Conservation (phyloP, 805 yeast species). For the Groenewaldozyma tartarivorans region DNA sequence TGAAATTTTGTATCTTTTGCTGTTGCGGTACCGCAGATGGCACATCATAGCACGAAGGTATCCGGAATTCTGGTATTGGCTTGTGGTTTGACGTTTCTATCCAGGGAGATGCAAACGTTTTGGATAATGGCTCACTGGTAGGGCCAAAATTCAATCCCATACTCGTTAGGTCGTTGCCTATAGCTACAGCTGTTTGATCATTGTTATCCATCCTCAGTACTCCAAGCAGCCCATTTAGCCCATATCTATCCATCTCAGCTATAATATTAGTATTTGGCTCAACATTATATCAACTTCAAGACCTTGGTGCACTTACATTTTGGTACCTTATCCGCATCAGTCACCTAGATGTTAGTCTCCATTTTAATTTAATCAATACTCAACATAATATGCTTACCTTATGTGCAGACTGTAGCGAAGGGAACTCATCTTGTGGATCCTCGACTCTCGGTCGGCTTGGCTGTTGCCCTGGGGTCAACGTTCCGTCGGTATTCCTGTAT, state of each 20-base stretch:
- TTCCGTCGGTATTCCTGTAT: background rate
- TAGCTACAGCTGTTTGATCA: slow-evolving; percentile 56
- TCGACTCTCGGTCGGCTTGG: background rate
- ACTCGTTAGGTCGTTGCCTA: slow-evolving; percentile 65
- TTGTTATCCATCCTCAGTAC: slow-evolving; percentile 52
- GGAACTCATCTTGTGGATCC: background rate
- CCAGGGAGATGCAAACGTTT: slow-evolving; percentile 88
- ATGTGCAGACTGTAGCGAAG: background rate
- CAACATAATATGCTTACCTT: too few relatives aligned
- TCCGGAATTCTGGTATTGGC: slow-evolving; percentile 72
- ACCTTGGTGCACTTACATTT: background rate
- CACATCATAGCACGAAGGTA: slow-evolving; percentile 50
- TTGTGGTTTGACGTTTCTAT: slow-evolving; percentile 81
- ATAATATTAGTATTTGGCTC: background rate
- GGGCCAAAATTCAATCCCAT: slow-evolving; percentile 52
- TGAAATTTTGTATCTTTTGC: slow-evolving; percentile 41
- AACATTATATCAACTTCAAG: background rate
- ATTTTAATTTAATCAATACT: too few relatives aligned
- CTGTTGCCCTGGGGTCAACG: background rate
- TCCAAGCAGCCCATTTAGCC: slow-evolving; percentile 53
- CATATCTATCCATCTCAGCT: slow-evolving; percentile 50
- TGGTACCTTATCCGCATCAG: background rate
- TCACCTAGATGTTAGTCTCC: too few relatives aligned
- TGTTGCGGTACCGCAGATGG: slow-evolving; percentile 36
- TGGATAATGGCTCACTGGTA: slow-evolving; percentile 37